Evolutionary conservation across 78 protist genomes (phyloP).

Genomic region (Speleostelium caveatum): DNA sequence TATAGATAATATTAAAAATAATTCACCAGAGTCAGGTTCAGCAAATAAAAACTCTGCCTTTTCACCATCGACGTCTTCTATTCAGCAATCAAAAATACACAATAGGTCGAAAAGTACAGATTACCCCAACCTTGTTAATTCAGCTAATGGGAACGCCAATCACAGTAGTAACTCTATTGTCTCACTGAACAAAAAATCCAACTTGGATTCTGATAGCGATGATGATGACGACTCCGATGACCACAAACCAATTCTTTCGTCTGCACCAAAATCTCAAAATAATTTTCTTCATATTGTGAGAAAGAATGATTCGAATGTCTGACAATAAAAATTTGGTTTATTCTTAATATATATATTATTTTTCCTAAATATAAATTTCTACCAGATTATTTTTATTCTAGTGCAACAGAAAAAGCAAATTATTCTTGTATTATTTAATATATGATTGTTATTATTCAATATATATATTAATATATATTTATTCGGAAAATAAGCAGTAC

Average conservation of each 20-base stretch:
- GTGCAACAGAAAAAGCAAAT: not conserved
- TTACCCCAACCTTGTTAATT: too few species aligned
- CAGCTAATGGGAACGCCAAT: too few species aligned
- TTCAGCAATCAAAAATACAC: too few species aligned
- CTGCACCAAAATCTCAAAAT: not conserved
- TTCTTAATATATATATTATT: not conserved
- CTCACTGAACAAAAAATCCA: too few species aligned
- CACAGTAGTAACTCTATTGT: too few species aligned
- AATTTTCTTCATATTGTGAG: not conserved
- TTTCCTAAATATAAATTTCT: not conserved
- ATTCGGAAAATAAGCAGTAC: conserved; percentile 46
- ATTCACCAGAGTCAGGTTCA: not conserved
- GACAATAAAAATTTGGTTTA: not conserved
- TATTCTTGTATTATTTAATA: not conserved
- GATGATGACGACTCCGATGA: not conserved
- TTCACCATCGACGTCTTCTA: too few species aligned
- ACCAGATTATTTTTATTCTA: not conserved
- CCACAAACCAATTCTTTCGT: not conserved
- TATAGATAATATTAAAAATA: not conserved
- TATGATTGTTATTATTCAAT: not conserved
- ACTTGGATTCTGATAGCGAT: conserved; percentile 5
- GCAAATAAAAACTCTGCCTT: too few species aligned
- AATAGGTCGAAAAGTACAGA: too few species aligned
- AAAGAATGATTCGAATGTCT: not conserved
- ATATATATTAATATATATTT: not conserved